Conservation (phyloP, 2,329 filamentous ascomycete species). For the Mycocentrospora acerina region DNA sequence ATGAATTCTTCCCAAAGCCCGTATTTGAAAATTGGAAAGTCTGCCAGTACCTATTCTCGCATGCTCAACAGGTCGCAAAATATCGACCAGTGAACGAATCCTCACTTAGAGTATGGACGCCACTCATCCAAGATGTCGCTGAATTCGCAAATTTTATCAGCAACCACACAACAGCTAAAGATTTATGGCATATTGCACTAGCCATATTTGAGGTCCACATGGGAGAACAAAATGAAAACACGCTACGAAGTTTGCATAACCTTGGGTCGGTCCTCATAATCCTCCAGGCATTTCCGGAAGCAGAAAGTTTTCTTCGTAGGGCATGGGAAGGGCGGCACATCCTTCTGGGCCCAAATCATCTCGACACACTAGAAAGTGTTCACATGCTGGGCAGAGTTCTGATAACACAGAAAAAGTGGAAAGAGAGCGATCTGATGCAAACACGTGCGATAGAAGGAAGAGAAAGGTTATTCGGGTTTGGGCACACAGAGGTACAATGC, state of each 20-base stretch:
- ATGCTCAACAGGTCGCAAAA: slow-evolving; percentile 5
- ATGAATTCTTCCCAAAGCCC: background rate
- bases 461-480: background rate
- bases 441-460: background rate
- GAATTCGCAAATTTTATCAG: too few relatives aligned
- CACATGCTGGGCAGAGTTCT: too few relatives aligned
- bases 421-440: slow-evolving; percentile 1
- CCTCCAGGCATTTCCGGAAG: too few relatives aligned
- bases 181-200: background rate
- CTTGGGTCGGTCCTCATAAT: too few relatives aligned
- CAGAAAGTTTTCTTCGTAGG: background rate
- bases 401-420: too few relatives aligned
- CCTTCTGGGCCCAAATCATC: background rate
- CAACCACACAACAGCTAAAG: background rate
- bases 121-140: background rate
- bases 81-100: background rate
- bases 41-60: slow-evolving; percentile 14
- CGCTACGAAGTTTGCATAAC: too few relatives aligned
- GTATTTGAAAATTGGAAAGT: slow-evolving; percentile 7
- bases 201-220: background rate
- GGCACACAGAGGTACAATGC: background rate
- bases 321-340: background rate
- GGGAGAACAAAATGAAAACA: background rate
- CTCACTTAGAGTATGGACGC: slow-evolving; percentile 4
- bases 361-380: too few relatives aligned